Percentiles rank a stretch among this genome's conserved stretches.
phyloP scores from a whole-genome alignment of 2,329 filamentous ascomycete genomes.

The Didymella glomerata region DNA sequence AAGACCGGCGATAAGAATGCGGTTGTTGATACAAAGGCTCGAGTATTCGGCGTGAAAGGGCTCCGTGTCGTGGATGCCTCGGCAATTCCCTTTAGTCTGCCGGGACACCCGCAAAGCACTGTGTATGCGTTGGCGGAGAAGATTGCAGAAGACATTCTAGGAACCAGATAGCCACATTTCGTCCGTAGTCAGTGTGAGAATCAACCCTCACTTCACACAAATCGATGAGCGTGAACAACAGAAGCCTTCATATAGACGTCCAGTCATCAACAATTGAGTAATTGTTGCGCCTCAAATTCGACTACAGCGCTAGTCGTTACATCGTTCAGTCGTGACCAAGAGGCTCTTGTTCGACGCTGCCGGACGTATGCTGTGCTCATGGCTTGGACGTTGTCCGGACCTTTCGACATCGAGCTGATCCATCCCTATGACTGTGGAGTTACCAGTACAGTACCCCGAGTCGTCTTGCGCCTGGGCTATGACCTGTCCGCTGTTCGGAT shows the following conservation, averaged over 20 bases:
- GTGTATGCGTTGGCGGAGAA: conserved; percentile 23
- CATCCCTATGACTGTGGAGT: conserved; percentile 1
- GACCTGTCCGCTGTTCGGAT: conserved; percentile 17
- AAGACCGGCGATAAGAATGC: conserved; percentile 37
- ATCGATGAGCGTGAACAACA: neutral
- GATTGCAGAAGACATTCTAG: conserved; percentile 22
- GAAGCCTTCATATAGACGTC: neutral
- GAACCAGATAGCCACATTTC: neutral
- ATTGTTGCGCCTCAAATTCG: neutral
- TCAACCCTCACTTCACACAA: neutral
- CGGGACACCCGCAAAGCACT: conserved; percentile 44
- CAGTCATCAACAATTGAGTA: neutral
- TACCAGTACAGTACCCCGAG: conserved; percentile 17
- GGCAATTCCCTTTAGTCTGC: conserved; percentile 44
- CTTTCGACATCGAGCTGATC: conserved; percentile 7
- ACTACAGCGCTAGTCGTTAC: conserved; percentile 10
- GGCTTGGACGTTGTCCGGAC: neutral
- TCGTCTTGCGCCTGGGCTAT: neutral
- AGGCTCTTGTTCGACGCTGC: conserved; percentile 24
- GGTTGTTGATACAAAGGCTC: conserved; percentile 46
- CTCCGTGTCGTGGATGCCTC: conserved; percentile 49
- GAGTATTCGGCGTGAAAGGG: conserved; percentile 47
- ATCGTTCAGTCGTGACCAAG: conserved; percentile 12
- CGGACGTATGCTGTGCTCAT: conserved; percentile 8
- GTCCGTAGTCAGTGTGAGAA: neutral